Evolutionary conservation across 768 basidiomycete genomes (phyloP).

Genomic region (Kwoniella botswanensis): DNA sequence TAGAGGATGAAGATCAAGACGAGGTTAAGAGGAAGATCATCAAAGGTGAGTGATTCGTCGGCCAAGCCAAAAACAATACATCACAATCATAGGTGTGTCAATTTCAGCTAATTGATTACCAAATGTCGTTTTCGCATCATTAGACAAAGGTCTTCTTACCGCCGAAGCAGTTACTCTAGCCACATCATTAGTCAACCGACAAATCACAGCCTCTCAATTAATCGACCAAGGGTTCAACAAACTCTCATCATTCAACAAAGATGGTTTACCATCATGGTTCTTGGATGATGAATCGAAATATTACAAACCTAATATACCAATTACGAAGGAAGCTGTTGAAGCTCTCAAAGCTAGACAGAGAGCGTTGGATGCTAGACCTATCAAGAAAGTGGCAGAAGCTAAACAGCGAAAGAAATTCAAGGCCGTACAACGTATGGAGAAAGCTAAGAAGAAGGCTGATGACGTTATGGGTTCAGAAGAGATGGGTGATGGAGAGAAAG

Average conservation of each 20-base stretch:
- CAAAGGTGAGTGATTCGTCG: constrained; percentile 64
- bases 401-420: constrained; percentile 96
- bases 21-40: constrained; percentile 70
- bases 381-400: constrained; percentile 98
- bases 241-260: constrained; percentile 87
- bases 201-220: constrained; percentile 83
- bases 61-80: background rate
- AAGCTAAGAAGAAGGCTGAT: constrained; percentile 94
- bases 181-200: constrained; percentile 84
- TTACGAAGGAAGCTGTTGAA: constrained; percentile 91
- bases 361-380: constrained; percentile 92
- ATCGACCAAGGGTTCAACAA: constrained; percentile 96
- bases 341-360: constrained; percentile 87
- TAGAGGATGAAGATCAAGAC: constrained; percentile 76
- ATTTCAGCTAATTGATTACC: too few species aligned
- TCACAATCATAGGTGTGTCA: too few species aligned
- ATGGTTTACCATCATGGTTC: constrained; percentile 93
- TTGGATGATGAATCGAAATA: constrained; percentile 91
- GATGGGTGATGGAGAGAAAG: constrained; percentile 93
- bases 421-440: constrained; percentile 81
- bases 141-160: constrained; percentile 82
- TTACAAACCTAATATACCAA: constrained; percentile 93
- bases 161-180: constrained; percentile 91
- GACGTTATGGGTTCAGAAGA: constrained; percentile 78
- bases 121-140: background rate